These are phyloP conservation scores for Coelastrella sp. DNA, from an alignment of 139 green algal genomes.

Conservation along the genomic window DNA sequence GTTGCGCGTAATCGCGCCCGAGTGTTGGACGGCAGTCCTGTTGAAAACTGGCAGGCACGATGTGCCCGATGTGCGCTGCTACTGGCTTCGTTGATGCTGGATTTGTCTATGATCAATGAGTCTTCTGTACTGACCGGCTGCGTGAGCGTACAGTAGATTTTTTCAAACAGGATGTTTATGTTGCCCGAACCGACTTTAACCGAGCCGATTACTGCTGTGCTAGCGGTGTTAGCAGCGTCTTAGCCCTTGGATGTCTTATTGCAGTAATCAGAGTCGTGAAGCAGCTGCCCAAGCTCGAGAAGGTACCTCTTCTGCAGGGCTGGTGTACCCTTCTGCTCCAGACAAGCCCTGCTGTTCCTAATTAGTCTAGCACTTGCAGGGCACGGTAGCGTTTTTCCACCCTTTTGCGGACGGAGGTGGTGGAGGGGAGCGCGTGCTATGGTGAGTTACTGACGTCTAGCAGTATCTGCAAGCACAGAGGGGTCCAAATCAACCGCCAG, in stretches of 20 bases:
- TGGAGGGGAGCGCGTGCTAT: constrained; percentile 96
- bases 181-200: not conserved
- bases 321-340: too few relatives aligned
- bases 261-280: not conserved
- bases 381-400: constrained; percentile 94
- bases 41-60: too few relatives aligned
- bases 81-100: too few relatives aligned
- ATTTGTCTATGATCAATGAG: too few relatives aligned
- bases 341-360: too few relatives aligned
- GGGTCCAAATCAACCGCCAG: too few relatives aligned
- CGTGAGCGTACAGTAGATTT: too few relatives aligned
- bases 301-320: not conserved
- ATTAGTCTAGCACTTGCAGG: constrained; percentile 55
- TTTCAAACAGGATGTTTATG: not conserved
- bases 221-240: not conserved
- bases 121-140: too few relatives aligned
- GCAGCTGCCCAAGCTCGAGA: not conserved
- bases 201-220: constrained; percentile 1
- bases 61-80: too few relatives aligned
- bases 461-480: constrained; percentile 44
- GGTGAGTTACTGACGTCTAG: constrained; percentile 61
- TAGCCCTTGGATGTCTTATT: not conserved
- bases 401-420: constrained; percentile 92
- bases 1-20: too few relatives aligned
- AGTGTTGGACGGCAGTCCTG: too few relatives aligned